Conservation (phyloP, 768 basidiomycete genomes). For the Galerina sulciceps region DNA sequence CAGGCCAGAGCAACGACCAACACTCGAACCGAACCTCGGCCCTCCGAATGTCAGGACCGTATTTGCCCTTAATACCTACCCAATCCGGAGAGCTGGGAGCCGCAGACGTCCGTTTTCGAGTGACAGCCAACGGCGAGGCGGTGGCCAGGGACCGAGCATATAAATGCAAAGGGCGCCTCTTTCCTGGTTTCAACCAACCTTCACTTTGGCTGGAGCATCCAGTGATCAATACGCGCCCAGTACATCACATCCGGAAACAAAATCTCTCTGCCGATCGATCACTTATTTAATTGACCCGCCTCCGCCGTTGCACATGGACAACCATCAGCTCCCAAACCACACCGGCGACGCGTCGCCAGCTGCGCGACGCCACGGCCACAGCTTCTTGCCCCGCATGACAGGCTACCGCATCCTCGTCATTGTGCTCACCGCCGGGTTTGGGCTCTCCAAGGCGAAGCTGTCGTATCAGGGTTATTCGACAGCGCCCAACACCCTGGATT, state of each 20-base stretch:
- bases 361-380: background rate
- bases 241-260: too few relatives aligned
- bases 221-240: too few relatives aligned
- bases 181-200: background rate
- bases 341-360: background rate
- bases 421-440: slow-evolving; percentile 24
- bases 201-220: background rate
- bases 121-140: background rate
- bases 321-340: too few relatives aligned
- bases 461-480: slow-evolving; percentile 31
- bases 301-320: too few relatives aligned
- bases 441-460: slow-evolving; percentile 27
- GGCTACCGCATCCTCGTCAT: slow-evolving; percentile 29
- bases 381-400: slow-evolving; percentile 25
- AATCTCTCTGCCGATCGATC: too few relatives aligned
- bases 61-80: too few relatives aligned
- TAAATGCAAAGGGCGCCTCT: background rate
- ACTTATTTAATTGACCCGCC: too few relatives aligned
- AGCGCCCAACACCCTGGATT: slow-evolving; percentile 30
- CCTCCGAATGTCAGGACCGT: too few relatives aligned
- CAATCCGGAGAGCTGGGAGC: background rate
- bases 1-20: too few relatives aligned
- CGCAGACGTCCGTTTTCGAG: background rate
- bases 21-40: too few relatives aligned
- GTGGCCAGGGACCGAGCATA: background rate